Percentiles rank a stretch among this genome's conserved stretches.
These are phyloP conservation scores for Phytophthora podocarpi DNA, from an alignment of 352 stramenopile species.

Conservation along the genomic window DNA sequence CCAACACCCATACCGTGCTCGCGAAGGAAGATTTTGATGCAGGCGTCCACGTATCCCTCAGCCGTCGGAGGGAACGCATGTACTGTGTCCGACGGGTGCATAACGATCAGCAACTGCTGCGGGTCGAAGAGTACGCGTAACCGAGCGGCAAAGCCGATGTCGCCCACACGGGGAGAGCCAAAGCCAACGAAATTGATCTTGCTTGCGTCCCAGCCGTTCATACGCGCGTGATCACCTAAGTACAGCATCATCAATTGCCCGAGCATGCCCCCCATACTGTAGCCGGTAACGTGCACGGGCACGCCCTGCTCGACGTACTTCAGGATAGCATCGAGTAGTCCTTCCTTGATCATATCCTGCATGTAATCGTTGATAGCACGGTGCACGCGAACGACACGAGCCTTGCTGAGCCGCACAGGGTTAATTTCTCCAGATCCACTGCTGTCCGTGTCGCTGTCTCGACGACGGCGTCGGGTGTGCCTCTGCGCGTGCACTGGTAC, in stretches of 20 bases:
- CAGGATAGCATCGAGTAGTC: constrained; percentile 74
- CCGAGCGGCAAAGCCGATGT: constrained; percentile 78
- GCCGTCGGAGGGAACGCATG: constrained; percentile 84
- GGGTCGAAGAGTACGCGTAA: constrained; percentile 78
- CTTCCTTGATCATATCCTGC: constrained; percentile 86
- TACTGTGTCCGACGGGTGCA: constrained; percentile 83
- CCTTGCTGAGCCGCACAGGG: constrained; percentile 60
- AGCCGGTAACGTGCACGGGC: constrained; percentile 82
- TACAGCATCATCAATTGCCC: constrained; percentile 83
- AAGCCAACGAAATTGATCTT: constrained; percentile 89
- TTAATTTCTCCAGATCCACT: constrained; percentile 49
- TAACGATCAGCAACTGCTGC: constrained; percentile 83
- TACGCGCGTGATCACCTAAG: constrained; percentile 75
- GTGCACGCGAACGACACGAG: constrained; percentile 71
- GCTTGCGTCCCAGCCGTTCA: constrained; percentile 70
- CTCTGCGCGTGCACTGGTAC: constrained; percentile 62
- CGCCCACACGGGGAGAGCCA: constrained; percentile 77
- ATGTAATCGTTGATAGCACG: constrained; percentile 83
- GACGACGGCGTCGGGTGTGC: constrained; percentile 46
- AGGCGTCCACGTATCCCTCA: constrained; percentile 79
- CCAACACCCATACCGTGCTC: constrained; percentile 71
- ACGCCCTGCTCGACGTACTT: constrained; percentile 76
- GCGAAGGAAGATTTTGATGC: constrained; percentile 87
- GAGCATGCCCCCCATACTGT: constrained; percentile 88
- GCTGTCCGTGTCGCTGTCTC: constrained; percentile 63